Percentiles rank a stretch among this genome's conserved stretches.
phyloP scores from a whole-genome alignment of 1,284 basidiomycete species.

The Microbotryomycetes sp. region DNA sequence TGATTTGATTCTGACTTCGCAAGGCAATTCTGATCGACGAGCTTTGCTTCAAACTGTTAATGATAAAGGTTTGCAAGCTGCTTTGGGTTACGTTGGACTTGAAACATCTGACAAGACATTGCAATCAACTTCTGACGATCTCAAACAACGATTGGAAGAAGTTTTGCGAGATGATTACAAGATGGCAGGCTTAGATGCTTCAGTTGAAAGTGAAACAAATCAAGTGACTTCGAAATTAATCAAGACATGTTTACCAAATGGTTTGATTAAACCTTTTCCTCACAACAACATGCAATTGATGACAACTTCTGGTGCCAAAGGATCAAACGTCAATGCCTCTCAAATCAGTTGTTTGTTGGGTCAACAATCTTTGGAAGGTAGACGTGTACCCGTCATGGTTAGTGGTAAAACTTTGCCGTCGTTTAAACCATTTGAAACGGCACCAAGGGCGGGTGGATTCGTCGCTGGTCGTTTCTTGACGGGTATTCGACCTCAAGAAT shows the following conservation, averaged over 20 bases:
- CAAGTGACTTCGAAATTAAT: conserved; percentile 72
- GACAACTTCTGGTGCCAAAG: conserved; percentile 98
- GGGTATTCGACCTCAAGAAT: conserved; percentile 96
- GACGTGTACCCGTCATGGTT: conserved; percentile 98
- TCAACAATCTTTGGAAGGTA: conserved; percentile 95
- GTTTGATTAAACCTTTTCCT: conserved; percentile 86
- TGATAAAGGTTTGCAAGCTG: conserved; percentile 74
- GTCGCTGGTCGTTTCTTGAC: conserved; percentile 99
- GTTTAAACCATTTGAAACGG: conserved; percentile 95
- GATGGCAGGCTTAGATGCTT: conserved; percentile 87
- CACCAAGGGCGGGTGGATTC: conserved; percentile 96
- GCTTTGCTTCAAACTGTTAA: conserved; percentile 63
- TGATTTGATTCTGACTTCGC: conserved; percentile 80
- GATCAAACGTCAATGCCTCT: conserved; percentile 92
- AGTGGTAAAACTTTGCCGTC: conserved; percentile 97
- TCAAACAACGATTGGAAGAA: conserved; percentile 65
- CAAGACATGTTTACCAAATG: conserved; percentile 73
- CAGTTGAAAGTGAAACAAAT: conserved; percentile 71
- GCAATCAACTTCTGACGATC: conserved; percentile 47
- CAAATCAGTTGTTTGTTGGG: conserved; percentile 97
- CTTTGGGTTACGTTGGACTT: conserved; percentile 58
- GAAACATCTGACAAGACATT: conserved; percentile 71
- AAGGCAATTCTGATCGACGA: conserved; percentile 67
- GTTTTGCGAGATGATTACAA: conserved; percentile 95
- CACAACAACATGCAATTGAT: conserved; percentile 99